Conservation (phyloP, 2,329 filamentous ascomycete genomes). For the Phialemonium atrogriseum region DNA sequence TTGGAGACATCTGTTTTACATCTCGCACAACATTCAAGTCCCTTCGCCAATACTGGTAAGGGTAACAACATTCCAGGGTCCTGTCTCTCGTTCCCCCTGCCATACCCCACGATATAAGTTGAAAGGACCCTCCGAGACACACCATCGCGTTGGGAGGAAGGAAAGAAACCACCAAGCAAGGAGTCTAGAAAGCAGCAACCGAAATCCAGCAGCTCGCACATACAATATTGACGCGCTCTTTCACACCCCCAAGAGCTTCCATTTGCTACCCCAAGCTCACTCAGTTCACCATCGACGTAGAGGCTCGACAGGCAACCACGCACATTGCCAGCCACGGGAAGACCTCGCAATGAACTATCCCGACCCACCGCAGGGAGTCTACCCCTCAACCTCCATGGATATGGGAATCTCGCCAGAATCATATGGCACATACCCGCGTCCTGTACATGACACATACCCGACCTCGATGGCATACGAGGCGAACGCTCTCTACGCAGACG, state of each 20-base stretch:
- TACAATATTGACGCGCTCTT: not conserved
- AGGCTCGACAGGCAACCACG: constrained; percentile 15
- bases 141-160: not conserved
- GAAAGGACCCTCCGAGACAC: not conserved
- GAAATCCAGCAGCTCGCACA: no score
- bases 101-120: not conserved
- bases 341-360: constrained; percentile 36
- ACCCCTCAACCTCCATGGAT: constrained; percentile 34
- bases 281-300: not conserved
- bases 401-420: constrained; percentile 39
- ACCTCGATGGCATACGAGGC: constrained; percentile 37
- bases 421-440: constrained; percentile 30
- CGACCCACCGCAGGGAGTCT: constrained; percentile 32
- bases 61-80: constrained; percentile 1
- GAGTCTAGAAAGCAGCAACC: no score
- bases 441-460: constrained; percentile 27
- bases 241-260: not conserved
- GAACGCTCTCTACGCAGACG: constrained; percentile 33
- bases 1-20: not conserved
- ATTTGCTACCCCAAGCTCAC: not conserved
- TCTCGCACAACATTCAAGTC: no score
- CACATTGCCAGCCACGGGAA: constrained; percentile 19
- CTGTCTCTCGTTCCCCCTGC: constrained; percentile 2
- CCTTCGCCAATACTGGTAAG: no score
- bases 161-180: no score